Conservation (phyloP, 1,139 yeast genomes). For the Zygosaccharomyces pseudobailii region DNA sequence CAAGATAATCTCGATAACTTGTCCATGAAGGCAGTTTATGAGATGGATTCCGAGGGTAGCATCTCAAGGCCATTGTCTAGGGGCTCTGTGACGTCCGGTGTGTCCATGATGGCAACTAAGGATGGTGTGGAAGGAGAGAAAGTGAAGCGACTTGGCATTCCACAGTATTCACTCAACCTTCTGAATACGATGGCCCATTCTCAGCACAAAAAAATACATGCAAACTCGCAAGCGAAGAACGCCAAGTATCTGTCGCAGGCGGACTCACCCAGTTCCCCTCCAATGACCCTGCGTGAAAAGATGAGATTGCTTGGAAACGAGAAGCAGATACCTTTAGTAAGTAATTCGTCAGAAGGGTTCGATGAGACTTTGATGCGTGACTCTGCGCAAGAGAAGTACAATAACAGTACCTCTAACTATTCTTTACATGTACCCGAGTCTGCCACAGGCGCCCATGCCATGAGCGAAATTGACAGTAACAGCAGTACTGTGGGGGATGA, state of each 20-base stretch:
- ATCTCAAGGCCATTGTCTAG: constrained; percentile 54
- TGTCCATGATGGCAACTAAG: constrained; percentile 67
- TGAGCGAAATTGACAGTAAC: constrained; percentile 25
- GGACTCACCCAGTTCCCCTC: constrained; percentile 25
- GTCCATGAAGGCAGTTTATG: constrained; percentile 25
- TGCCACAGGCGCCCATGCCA: constrained; percentile 1
- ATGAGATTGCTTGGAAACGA: constrained; percentile 27
- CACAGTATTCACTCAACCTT: constrained; percentile 35
- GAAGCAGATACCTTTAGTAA: constrained; percentile 7
- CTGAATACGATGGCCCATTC: constrained; percentile 32
- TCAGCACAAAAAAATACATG: constrained; percentile 14
- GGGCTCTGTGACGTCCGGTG: constrained; percentile 57
- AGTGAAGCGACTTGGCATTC: constrained; percentile 44
- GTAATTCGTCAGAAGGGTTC: constrained; percentile 5
- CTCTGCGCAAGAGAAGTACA: not conserved
- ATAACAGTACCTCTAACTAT: not conserved
- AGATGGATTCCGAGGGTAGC: constrained; percentile 21
- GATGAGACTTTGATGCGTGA: constrained; percentile 7
- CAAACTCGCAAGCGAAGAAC: constrained; percentile 2
- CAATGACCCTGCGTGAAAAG: constrained; percentile 30
- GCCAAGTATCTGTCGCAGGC: not conserved
- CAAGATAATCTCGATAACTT: constrained; percentile 17
- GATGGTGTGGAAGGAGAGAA: constrained; percentile 67
- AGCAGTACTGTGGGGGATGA: constrained; percentile 31
- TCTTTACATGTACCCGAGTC: not conserved